Evolutionary conservation across 2,329 filamentous ascomycete genomes (phyloP), one percentile per base, ranked within the genome.

Genomic region (Orbilia brochopaga): DNA sequence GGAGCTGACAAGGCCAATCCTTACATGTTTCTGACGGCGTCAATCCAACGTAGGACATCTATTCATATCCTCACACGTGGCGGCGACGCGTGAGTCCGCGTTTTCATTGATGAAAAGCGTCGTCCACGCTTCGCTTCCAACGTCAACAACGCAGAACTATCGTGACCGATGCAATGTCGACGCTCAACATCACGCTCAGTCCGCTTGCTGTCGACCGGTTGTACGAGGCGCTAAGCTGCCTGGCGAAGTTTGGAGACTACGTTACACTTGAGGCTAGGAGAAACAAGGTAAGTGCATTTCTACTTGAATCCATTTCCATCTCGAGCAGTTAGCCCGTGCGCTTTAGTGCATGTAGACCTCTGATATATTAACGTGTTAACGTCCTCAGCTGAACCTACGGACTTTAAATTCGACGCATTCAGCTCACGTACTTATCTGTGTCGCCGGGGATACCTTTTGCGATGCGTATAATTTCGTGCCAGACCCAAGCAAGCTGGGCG

Each of bases 181-280:
- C 63, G 19, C 56, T 85, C 69, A 80, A 81, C 51, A 84, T 85
- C 76, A 81, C 82, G 3, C 79, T 85, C 30, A 81, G 79, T 48
- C 82, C 83, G 50, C 80, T 83, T 67, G 81, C 82, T n/a, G 81
- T 82, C 7, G 79, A 80, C 10, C 80, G 80, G 44, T 73, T 85
- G 2, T 82, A 84, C 73, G 83, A 85, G 70, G 75, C 81, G 6
- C 79, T 85, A 17, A 77, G 79, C 2, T 85, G 83, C 76, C 79
- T 85, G 2, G 80, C 81, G 50, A 84, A 84, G 75, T 66, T 85
- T 78, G 82, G 81, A 76, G 83, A 85, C 72, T 80, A 80, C 2
- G 82, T 85, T 11, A 82, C 81, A 15, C 79, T 85, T 58, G 83
- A 85, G 75, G 83, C 83, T 60, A 79, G 80, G 73, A 79, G 78